phyloP scores from a whole-genome alignment of 805 yeast genomes.

The Maudiozyma pseudohumilis region DNA sequence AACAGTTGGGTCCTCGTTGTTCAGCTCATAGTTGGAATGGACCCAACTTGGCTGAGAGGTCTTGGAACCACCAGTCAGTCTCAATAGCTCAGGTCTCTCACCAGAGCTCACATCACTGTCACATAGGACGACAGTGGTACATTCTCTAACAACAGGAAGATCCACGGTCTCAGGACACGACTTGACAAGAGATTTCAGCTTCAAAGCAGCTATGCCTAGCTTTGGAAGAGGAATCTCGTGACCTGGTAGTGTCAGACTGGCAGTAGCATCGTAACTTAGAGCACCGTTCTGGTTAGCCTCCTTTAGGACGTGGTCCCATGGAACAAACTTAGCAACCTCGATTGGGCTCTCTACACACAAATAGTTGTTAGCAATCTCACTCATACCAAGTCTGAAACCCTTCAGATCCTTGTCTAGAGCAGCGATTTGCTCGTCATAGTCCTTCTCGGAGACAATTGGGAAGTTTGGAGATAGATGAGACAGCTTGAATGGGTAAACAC shows the following conservation, averaged over 20 bases:
- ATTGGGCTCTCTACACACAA: constrained; percentile 67
- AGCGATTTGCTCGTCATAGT: constrained; percentile 30
- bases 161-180: constrained; percentile 34
- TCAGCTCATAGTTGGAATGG: constrained; percentile 64
- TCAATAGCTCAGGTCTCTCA: constrained; percentile 47
- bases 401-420: constrained; percentile 45
- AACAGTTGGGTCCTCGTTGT: constrained; percentile 34
- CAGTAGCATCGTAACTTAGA: constrained; percentile 55
- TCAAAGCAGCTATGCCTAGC: constrained; percentile 59
- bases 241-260: constrained; percentile 50
- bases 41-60: constrained; percentile 76
- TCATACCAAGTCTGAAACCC: constrained; percentile 61
- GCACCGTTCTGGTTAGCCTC: constrained; percentile 58
- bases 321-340: constrained; percentile 61
- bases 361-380: constrained; percentile 72
- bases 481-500: constrained; percentile 89
- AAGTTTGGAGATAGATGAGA: constrained; percentile 53
- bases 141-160: constrained; percentile 65
- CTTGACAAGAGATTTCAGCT: constrained; percentile 53
- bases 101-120: constrained; percentile 32
- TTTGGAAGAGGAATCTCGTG: constrained; percentile 68
- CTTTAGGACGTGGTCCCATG: constrained; percentile 54
- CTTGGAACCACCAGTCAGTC: constrained; percentile 72
- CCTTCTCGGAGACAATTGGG: constrained; percentile 40
- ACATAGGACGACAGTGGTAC: constrained; percentile 60